Evolutionary conservation across 2,329 filamentous ascomycete species (phyloP), one percentile per base, ranked within the genome.

Genomic region (Diaporthe amygdali): DNA sequence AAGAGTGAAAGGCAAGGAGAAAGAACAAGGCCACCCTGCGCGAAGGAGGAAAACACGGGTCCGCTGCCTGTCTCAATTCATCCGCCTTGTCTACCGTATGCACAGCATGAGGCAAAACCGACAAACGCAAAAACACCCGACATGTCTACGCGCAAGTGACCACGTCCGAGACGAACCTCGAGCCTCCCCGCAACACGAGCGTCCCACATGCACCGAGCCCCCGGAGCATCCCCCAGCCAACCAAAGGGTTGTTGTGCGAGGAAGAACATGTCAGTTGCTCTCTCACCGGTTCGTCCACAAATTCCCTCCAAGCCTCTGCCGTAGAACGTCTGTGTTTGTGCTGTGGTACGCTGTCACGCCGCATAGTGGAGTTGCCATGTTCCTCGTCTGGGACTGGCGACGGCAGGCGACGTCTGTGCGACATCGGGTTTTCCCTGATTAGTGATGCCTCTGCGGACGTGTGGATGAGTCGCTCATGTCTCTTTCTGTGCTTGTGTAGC

Each of bases 401-500:
- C 52, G 46, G 59, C 69, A 59, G 51, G 56, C 66, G 41, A 15
- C 59, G 7, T 49, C 61, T 47, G 70, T 71, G 32, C 27, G 8
- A 66, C 54, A 51, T 66, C 44, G 41, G 59, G 17, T 15, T 27
- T 49, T 30, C 25, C 17, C 15, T 22, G 49, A 22, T 17, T 55
- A 12, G 37, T 39, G 34, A 22, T 37, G 20, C 20, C 37, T 37
- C 34, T 41, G 34, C 34, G n/a, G n/a, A 39, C 54, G 34, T 15
- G 39, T 46, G 27, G 6, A 14, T 27, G 47, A 41, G 12, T 27
- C 44, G 27, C 25, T 37, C 14, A 34, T 59, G 66, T 61, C 51
- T 71, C 69, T 49, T n/a, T 3, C 30, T 68, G 69, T 71, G 64
- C 51, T 68, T 27, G 59, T 67, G 69, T 67, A 67, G 51, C 61